These are phyloP conservation scores for Clohesyomyces aquaticus DNA, from an alignment of 495 filamentous ascomycete genomes.

Conservation along the genomic window DNA sequence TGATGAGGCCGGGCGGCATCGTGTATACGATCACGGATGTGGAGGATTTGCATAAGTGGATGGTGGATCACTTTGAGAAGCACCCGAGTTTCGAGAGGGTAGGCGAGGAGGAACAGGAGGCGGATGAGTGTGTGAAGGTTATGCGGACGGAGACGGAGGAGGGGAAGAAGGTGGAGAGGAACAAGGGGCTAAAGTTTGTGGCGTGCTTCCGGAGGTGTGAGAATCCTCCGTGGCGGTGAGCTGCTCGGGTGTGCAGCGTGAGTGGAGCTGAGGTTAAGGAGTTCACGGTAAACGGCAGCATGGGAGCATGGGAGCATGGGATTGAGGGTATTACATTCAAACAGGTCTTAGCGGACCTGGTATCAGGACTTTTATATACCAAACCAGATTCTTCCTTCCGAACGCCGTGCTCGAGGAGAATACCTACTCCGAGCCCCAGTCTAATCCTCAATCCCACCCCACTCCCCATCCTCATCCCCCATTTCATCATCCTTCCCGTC, in stretches of 20 bases:
- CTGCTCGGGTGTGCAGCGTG: no score
- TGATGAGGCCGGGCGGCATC: slow-evolving; percentile 77
- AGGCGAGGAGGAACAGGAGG: slow-evolving; percentile 49
- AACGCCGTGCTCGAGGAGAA: slow-evolving; percentile 35
- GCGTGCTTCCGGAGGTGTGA: slow-evolving; percentile 79
- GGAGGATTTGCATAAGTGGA: slow-evolving; percentile 90
- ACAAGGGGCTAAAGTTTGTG: slow-evolving; percentile 85
- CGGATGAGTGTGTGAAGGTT: slow-evolving; percentile 74
- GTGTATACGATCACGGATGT: slow-evolving; percentile 98
- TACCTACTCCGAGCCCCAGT: slow-evolving; percentile 1
- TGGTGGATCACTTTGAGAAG: slow-evolving; percentile 78
- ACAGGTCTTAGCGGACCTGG: neutral
- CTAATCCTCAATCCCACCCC: slow-evolving; percentile 74
- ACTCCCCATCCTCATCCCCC: slow-evolving; percentile 64
- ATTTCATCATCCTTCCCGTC: slow-evolving; percentile 52
- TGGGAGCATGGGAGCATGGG: no score
- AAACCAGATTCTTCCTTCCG: slow-evolving; percentile 1
- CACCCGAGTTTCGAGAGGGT: slow-evolving; percentile 70
- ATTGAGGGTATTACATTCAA: neutral
- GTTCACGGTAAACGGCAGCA: no score
- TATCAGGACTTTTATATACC: slow-evolving; percentile 29
- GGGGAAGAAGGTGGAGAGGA: slow-evolving; percentile 93
- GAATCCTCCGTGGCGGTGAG: slow-evolving; percentile 72
- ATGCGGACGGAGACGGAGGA: slow-evolving; percentile 93
- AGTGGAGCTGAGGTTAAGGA: no score